Conservation (phyloP, 2,329 filamentous ascomycete species). For the Xylaria sp. region DNA sequence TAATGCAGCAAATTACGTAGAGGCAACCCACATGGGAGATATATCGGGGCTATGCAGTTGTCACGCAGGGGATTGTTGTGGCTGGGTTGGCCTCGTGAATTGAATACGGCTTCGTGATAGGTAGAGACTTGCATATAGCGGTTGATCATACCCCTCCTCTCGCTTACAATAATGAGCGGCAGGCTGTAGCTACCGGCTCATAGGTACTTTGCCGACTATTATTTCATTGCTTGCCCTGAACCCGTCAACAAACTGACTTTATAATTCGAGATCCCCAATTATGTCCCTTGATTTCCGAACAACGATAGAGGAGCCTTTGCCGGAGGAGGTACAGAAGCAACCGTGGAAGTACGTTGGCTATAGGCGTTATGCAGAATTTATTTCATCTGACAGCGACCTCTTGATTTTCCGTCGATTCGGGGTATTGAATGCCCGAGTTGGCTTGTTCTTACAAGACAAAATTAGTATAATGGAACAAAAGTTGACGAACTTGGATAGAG, state of each 20-base stretch:
- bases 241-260: neutral
- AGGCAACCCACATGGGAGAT: neutral
- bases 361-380: slow-evolving; percentile 44
- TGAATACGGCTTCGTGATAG: neutral
- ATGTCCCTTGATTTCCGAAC: too few species aligned
- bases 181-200: neutral
- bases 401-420: slow-evolving; percentile 51
- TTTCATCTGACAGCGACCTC: slow-evolving; percentile 49
- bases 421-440: slow-evolving; percentile 46
- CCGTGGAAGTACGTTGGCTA: slow-evolving; percentile 51
- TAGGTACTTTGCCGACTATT: too few species aligned
- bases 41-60: slow-evolving; percentile 9
- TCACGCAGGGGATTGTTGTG: neutral
- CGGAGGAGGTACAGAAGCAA: slow-evolving; percentile 34
- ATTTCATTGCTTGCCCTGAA: too few species aligned
- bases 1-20: neutral
- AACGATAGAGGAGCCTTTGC: slow-evolving; percentile 8
- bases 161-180: neutral
- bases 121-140: neutral
- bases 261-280: neutral
- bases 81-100: neutral
- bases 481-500: slow-evolving; percentile 44
- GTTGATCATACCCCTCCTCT: neutral
- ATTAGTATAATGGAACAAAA: slow-evolving; percentile 47
- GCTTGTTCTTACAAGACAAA: slow-evolving; percentile 50